phyloP scores from a whole-genome alignment of 1,284 basidiomycete genomes.

The Fomitopsis palustris region DNA sequence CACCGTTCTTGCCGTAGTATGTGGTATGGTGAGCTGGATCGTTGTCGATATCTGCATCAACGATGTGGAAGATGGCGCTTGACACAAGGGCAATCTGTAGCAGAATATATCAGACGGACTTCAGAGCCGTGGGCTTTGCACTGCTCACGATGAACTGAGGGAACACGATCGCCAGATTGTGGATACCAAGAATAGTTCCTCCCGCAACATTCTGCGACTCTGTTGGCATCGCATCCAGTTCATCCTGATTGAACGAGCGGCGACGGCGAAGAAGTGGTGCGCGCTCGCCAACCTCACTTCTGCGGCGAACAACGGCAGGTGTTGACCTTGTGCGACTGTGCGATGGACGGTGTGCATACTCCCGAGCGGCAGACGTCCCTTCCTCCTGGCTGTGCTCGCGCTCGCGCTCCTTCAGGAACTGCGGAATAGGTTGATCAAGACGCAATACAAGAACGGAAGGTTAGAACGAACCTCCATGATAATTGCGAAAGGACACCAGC shows the following conservation, averaged over 20 bases:
- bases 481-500: slow-evolving; percentile 90
- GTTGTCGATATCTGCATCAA: slow-evolving; percentile 47
- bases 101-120: background rate
- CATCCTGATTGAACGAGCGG: slow-evolving; percentile 59
- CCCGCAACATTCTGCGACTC: slow-evolving; percentile 64
- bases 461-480: slow-evolving; percentile 78
- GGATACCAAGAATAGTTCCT: slow-evolving; percentile 94
- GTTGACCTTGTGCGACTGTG: slow-evolving; percentile 46
- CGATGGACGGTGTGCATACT: slow-evolving; percentile 30
- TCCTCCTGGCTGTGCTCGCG: slow-evolving; percentile 17
- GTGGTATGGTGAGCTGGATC: slow-evolving; percentile 47
- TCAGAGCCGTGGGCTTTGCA: background rate
- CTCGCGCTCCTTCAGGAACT: slow-evolving; percentile 83
- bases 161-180: slow-evolving; percentile 91
- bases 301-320: slow-evolving; percentile 30
- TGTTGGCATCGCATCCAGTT: slow-evolving; percentile 36
- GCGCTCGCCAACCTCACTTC: slow-evolving; percentile 15
- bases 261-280: slow-evolving; percentile 63
- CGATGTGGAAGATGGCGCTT: slow-evolving; percentile 82
- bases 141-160: slow-evolving; percentile 79
- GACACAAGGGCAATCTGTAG: slow-evolving; percentile 83
- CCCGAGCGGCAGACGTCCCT: slow-evolving; percentile 9
- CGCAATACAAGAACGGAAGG: background rate
- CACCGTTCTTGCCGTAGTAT: slow-evolving; percentile 80
- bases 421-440: slow-evolving; percentile 7